Evolutionary conservation across 2,329 filamentous ascomycete species (phyloP).

Genomic region (Alternaria arbusti): DNA sequence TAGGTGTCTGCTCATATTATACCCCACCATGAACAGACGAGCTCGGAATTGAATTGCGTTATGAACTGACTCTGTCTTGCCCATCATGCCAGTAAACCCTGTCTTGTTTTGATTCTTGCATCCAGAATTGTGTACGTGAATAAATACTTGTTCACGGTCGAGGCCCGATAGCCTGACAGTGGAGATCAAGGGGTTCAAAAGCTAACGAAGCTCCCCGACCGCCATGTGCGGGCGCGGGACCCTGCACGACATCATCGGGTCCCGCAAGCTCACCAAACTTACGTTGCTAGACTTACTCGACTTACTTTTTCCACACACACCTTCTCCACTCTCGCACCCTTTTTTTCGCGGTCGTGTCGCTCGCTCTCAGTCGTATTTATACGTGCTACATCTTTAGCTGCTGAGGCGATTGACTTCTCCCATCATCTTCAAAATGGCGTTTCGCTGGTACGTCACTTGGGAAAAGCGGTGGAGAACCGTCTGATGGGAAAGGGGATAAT

Average conservation of each 20-base stretch:
- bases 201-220: conserved; percentile 12
- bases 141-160: conserved; percentile 2
- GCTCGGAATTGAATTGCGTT: conserved; percentile 20
- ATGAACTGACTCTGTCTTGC: neutral
- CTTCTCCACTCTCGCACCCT: conserved; percentile 8
- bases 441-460: conserved; percentile 9
- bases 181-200: conserved; percentile 11
- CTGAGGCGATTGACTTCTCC: neutral
- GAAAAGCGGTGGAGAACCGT: neutral
- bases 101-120: neutral
- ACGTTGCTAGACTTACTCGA: conserved; percentile 2
- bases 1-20: conserved; percentile 23
- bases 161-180: neutral
- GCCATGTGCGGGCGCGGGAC: conserved; percentile 14
- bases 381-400: neutral
- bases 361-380: neutral
- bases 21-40: conserved; percentile 26
- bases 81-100: neutral
- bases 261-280: conserved; percentile 16
- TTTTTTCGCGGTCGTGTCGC: neutral
- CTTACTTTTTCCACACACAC: conserved; percentile 9
- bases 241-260: conserved; percentile 17
- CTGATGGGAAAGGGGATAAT: neutral
- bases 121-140: neutral
- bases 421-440: conserved; percentile 12